Conservation (phyloP, 257 asterid species). For the Jasminum sambac region DNA sequence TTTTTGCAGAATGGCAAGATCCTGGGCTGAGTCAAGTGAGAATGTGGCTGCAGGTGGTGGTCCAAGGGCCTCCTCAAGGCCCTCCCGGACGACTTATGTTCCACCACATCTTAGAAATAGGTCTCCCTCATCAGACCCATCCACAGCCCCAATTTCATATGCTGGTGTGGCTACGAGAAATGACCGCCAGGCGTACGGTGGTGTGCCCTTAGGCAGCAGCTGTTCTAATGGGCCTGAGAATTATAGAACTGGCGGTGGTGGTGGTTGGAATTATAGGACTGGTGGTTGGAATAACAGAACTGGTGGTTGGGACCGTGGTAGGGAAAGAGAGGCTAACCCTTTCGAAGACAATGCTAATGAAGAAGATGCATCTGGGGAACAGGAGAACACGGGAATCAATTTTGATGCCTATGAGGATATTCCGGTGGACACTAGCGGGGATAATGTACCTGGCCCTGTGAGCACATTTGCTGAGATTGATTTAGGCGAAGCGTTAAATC, state of each 20-base stretch:
- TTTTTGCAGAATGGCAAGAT: conserved; percentile 64
- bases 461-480: conserved; percentile 58
- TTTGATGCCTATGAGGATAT: conserved; percentile 67
- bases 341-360: conserved; percentile 39
- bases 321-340: conserved; percentile 72
- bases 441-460: conserved; percentile 56
- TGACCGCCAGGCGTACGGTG: conserved; percentile 44
- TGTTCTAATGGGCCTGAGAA: conserved; percentile 46
- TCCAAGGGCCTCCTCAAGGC: conserved; percentile 38
- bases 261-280: conserved; percentile 49
- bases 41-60: conserved; percentile 50
- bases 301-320: conserved; percentile 63
- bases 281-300: conserved; percentile 40
- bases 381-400: conserved; percentile 55
- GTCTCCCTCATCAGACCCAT: conserved; percentile 48
- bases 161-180: conserved; percentile 42
- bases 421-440: conserved; percentile 63
- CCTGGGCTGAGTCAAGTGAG: conserved; percentile 80
- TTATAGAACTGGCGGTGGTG: conserved; percentile 44
- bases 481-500: conserved; percentile 58
- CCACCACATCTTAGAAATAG: conserved; percentile 92
- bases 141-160: conserved; percentile 44
- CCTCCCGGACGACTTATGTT: conserved; percentile 56
- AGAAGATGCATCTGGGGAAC: conserved; percentile 40
- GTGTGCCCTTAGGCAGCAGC: conserved; percentile 37